Conservation (phyloP, 208 protist species). For the Trypanosoma cruzi region DNA sequence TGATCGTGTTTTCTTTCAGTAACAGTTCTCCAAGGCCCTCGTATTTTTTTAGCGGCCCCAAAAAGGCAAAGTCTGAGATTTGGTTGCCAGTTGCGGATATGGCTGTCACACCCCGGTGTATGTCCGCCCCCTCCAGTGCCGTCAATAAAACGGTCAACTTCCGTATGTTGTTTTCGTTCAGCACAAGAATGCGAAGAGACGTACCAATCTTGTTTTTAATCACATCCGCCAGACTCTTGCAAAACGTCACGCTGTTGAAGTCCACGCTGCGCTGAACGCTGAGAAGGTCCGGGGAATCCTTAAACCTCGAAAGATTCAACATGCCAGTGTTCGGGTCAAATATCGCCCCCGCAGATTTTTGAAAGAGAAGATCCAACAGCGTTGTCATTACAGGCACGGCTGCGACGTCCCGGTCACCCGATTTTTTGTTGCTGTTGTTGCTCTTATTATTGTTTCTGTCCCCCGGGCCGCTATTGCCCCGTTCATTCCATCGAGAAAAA, state of each 20-base stretch:
- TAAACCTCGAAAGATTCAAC: slow-evolving; percentile 68
- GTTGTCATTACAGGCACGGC: slow-evolving; percentile 76
- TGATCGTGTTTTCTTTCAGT: slow-evolving; percentile 67
- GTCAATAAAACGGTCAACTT: slow-evolving; percentile 61
- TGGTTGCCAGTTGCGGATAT: slow-evolving; percentile 75
- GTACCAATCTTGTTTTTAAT: slow-evolving; percentile 62
- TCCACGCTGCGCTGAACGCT: slow-evolving; percentile 71
- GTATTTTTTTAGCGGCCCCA: slow-evolving; percentile 65
- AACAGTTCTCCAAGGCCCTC: slow-evolving; percentile 65
- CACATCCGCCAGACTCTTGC: slow-evolving; percentile 65
- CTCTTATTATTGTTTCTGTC: slow-evolving; percentile 17
- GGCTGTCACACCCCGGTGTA: slow-evolving; percentile 68
- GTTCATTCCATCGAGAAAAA: neutral
- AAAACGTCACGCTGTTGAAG: slow-evolving; percentile 86
- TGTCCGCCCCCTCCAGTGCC: slow-evolving; percentile 57
- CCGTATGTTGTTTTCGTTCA: slow-evolving; percentile 76
- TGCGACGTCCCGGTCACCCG: slow-evolving; percentile 29
- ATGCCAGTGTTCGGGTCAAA: slow-evolving; percentile 50
- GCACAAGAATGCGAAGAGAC: slow-evolving; percentile 55
- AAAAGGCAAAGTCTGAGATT: slow-evolving; percentile 57
- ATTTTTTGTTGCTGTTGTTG: slow-evolving; percentile 36
- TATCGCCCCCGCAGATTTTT: slow-evolving; percentile 57
- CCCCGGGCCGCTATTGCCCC: slow-evolving; percentile 27
- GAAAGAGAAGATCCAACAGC: slow-evolving; percentile 73
- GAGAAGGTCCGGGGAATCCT: slow-evolving; percentile 54